Percentiles rank a stretch among this genome's conserved stretches.
These are phyloP conservation scores for Coprinopsis cinerea DNA, from an alignment of 768 basidiomycete genomes.

Conservation along the genomic window DNA sequence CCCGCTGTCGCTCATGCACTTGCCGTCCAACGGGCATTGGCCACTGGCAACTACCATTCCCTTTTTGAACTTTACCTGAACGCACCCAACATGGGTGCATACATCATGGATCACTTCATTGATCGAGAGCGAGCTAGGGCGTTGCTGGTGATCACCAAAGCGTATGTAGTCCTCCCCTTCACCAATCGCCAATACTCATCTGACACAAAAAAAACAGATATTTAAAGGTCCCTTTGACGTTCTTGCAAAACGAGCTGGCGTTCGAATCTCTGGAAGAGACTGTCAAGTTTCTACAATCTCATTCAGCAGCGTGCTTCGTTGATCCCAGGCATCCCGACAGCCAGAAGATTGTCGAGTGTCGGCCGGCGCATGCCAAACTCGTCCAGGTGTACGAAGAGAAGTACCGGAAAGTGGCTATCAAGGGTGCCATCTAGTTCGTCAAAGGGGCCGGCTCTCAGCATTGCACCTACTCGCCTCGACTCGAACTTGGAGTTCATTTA, in stretches of 20 bases:
- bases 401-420: slow-evolving; percentile 84
- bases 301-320: slow-evolving; percentile 61
- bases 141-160: slow-evolving; percentile 85
- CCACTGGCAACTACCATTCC: slow-evolving; percentile 91
- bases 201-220: slow-evolving; percentile 51
- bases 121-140: slow-evolving; percentile 84
- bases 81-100: slow-evolving; percentile 95
- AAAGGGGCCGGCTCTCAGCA: too few species aligned
- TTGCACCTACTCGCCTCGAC: too few species aligned
- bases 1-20: slow-evolving; percentile 84
- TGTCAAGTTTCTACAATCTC: slow-evolving; percentile 62
- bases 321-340: slow-evolving; percentile 57
- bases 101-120: slow-evolving; percentile 99
- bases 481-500: too few species aligned
- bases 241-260: slow-evolving; percentile 76
- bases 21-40: slow-evolving; percentile 78
- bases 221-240: slow-evolving; percentile 65
- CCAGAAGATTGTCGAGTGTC: slow-evolving; percentile 71
- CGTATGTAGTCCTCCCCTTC: slow-evolving; percentile 50
- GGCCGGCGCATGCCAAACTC: slow-evolving; percentile 49
- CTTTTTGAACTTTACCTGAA: slow-evolving; percentile 79
- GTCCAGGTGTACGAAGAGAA: slow-evolving; percentile 67
- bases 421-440: slow-evolving; percentile 90
- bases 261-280: slow-evolving; percentile 66
- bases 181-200: background rate